These are phyloP conservation scores for Warburgia ugandensis DNA, from an alignment of 164 flowering plant species.

Conservation along the genomic window DNA sequence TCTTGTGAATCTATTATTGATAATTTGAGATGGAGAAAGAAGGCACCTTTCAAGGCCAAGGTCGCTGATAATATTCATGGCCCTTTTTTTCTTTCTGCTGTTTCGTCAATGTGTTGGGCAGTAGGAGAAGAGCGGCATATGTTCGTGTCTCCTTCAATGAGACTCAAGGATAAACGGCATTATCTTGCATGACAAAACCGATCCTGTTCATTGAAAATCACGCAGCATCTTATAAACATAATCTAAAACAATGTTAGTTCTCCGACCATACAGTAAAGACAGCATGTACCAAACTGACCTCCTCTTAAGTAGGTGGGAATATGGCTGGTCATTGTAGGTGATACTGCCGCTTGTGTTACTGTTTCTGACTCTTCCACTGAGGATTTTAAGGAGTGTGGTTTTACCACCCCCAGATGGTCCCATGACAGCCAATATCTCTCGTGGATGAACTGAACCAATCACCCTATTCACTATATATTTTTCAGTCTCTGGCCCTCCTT, in stretches of 20 bases:
- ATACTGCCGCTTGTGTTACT: not conserved
- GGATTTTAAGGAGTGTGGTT: constrained; percentile 9
- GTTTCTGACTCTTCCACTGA: constrained; percentile 1
- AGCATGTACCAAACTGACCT: not conserved
- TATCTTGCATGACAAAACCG: constrained; percentile 3
- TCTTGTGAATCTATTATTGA: not conserved
- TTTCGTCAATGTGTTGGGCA: constrained; percentile 2
- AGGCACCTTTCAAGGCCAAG: constrained; percentile 8
- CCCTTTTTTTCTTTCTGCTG: constrained; percentile 3
- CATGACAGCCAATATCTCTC: constrained; percentile 7
- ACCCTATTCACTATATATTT: constrained; percentile 4
- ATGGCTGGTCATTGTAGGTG: constrained; percentile 9
- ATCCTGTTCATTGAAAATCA: not conserved
- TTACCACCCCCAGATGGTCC: constrained; percentile 11
- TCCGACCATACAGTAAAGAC: not conserved
- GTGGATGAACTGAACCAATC: constrained; percentile 5
- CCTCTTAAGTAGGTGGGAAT: constrained; percentile 3
- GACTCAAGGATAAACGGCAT: not conserved
- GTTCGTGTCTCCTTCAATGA: constrained; percentile 6
- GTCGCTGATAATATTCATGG: constrained; percentile 5
- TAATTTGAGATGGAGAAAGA: not conserved
- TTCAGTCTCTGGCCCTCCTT: constrained; percentile 1
- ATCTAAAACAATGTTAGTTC: not conserved
- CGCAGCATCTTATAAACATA: not conserved
- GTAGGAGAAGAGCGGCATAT: constrained; percentile 6